Conservation (phyloP, 768 basidiomycete genomes). For the Pleurotus cornucopiae region DNA sequence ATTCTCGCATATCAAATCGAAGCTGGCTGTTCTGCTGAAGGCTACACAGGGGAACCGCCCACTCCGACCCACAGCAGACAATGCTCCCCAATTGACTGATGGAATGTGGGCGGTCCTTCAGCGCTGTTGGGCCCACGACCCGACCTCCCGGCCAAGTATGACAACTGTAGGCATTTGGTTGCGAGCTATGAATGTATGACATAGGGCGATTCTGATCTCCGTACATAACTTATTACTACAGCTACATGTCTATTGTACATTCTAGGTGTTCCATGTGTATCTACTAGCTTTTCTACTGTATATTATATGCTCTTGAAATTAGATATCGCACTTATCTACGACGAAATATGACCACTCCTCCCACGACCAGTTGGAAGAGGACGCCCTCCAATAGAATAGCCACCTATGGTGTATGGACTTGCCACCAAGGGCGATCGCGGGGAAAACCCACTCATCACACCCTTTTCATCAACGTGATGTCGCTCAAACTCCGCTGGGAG, state of each 20-base stretch:
- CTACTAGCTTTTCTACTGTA: background rate
- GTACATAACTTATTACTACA: too few species aligned
- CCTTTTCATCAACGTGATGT: conserved; percentile 6
- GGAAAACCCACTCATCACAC: background rate
- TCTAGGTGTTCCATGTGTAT: background rate
- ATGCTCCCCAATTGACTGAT: conserved; percentile 1
- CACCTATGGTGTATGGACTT: conserved; percentile 2
- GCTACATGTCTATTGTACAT: too few species aligned
- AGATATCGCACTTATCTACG: background rate
- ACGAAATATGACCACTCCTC: conserved; percentile 4
- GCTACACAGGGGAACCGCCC: conserved; percentile 2
- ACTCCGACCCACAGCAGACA: background rate
- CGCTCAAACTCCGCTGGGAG: conserved; percentile 62
- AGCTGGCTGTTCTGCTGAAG: background rate
- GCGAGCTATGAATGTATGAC: too few species aligned
- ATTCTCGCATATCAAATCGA: conserved; percentile 1
- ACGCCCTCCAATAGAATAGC: conserved; percentile 1
- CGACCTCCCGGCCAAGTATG: background rate
- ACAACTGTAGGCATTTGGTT: background rate
- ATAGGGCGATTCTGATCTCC: too few species aligned
- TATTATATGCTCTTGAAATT: background rate
- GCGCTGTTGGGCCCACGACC: conserved; percentile 2
- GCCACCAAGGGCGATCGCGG: background rate
- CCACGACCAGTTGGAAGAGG: background rate
- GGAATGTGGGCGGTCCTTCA: background rate